Percentiles rank a stretch among this genome's conserved stretches.
phyloP scores from a whole-genome alignment of 1,284 basidiomycete species.

The Blastosporella zonata region DNA sequence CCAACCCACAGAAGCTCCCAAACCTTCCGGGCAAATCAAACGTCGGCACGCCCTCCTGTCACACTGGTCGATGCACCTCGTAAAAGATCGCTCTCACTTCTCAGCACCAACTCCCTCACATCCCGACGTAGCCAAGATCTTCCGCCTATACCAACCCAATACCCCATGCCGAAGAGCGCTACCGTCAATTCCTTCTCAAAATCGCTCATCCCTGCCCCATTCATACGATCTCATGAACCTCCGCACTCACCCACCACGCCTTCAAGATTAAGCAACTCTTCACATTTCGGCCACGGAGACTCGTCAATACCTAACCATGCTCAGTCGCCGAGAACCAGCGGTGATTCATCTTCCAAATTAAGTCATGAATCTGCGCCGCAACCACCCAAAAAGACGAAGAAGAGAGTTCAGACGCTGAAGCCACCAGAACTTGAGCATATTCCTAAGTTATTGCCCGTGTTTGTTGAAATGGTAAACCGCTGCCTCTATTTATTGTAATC shows the following conservation, averaged over 20 bases:
- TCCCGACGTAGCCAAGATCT: constrained; percentile 30
- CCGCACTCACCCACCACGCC: constrained; percentile 23
- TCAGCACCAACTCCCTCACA: constrained; percentile 39
- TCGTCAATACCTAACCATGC: not conserved
- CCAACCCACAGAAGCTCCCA: constrained; percentile 1
- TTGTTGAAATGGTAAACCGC: constrained; percentile 82
- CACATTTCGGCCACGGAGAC: not conserved
- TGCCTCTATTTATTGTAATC: not conserved
- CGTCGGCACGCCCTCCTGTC: not conserved
- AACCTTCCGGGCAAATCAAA: not conserved
- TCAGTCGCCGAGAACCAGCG: constrained; percentile 4
- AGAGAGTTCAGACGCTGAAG: constrained; percentile 46
- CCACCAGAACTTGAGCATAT: constrained; percentile 79
- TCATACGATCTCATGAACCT: constrained; percentile 18
- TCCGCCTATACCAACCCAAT: constrained; percentile 33
- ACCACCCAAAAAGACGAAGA: constrained; percentile 35
- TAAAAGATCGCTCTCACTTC: constrained; percentile 44
- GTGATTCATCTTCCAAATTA: constrained; percentile 6
- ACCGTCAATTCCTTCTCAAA: constrained; percentile 25
- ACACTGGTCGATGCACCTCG: constrained; percentile 17
- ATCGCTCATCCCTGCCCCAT: constrained; percentile 34
- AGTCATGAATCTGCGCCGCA: constrained; percentile 14
- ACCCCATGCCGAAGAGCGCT: constrained; percentile 35
- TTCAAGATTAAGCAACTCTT: constrained; percentile 10
- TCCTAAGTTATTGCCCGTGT: constrained; percentile 77